Conservation (phyloP, 1,284 basidiomycete genomes). For the Sporisorium scitamineum region DNA sequence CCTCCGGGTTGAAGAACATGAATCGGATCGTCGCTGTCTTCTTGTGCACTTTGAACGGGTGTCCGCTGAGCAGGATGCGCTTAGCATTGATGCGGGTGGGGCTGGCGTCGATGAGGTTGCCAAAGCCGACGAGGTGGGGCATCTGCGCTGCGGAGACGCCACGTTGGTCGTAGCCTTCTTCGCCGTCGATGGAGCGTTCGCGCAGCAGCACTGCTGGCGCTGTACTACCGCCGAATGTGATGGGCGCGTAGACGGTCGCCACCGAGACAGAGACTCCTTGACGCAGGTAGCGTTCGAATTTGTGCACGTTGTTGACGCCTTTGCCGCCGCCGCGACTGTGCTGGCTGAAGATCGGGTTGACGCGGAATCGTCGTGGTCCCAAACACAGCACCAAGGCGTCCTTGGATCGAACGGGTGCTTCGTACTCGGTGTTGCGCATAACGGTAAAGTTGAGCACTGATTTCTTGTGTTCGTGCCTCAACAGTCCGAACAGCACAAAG, state of each 20-base stretch:
- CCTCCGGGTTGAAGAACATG: constrained; percentile 98
- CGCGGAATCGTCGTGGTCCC: constrained; percentile 84
- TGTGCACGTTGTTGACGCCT: constrained; percentile 95
- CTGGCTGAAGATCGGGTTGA: constrained; percentile 91
- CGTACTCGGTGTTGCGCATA: constrained; percentile 94
- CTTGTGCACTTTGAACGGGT: constrained; percentile 97
- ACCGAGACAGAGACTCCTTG: constrained; percentile 79
- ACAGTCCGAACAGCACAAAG: constrained; percentile 82
- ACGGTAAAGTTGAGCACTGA: constrained; percentile 92
- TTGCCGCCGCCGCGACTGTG: constrained; percentile 82
- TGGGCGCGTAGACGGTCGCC: constrained; percentile 82
- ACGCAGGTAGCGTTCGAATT: constrained; percentile 91
- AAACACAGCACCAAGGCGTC: constrained; percentile 89
- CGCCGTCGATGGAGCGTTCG: constrained; percentile 47
- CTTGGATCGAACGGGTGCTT: constrained; percentile 89
- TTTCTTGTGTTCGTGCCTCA: constrained; percentile 96
- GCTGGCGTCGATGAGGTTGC: constrained; percentile 82
- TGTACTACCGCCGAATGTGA: constrained; percentile 80
- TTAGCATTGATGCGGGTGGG: constrained; percentile 93
- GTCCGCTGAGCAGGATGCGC: constrained; percentile 90
- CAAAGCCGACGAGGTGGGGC: constrained; percentile 85
- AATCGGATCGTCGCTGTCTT: constrained; percentile 97
- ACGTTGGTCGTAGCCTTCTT: constrained; percentile 63
- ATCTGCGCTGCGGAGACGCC: constrained; percentile 65
- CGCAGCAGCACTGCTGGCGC: constrained; percentile 61